Conservation (phyloP, 164 flowering plant genomes). For the Nymphaea colorata region DNA sequence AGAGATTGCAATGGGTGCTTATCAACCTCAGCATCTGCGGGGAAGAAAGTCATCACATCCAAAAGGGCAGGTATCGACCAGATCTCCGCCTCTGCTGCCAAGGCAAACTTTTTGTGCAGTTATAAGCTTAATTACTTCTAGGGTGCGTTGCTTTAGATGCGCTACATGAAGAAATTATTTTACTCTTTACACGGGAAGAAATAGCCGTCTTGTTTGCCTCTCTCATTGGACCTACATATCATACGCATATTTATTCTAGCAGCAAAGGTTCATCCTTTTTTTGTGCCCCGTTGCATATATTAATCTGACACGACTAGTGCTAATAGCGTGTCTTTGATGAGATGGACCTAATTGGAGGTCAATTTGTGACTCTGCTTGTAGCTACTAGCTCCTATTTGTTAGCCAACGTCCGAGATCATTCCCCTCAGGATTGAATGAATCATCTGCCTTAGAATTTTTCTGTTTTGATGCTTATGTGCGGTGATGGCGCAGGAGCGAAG, state of each 20-base stretch:
- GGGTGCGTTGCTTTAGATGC: background rate
- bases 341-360: too few relatives aligned
- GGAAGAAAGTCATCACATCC: constrained; percentile 48
- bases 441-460: background rate
- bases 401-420: background rate
- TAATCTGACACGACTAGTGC: too few relatives aligned
- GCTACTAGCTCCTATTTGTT: background rate
- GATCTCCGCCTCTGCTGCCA: background rate
- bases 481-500: too few relatives aligned
- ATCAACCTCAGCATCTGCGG: constrained; percentile 80
- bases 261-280: too few relatives aligned
- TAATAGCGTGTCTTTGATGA: too few relatives aligned
- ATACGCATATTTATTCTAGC: too few relatives aligned
- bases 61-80: constrained; percentile 48
- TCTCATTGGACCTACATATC: too few relatives aligned
- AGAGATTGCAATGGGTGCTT: constrained; percentile 99
- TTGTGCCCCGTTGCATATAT: too few relatives aligned
- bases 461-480: background rate
- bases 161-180: too few relatives aligned
- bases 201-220: too few relatives aligned
- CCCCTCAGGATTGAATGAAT: background rate
- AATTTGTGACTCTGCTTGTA: too few relatives aligned
- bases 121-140: background rate
- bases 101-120: background rate
- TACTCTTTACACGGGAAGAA: too few relatives aligned